Base-by-base conservation (phyloP, 2,329 filamentous ascomycete species). In the Hypoxylon sp. region DNA sequence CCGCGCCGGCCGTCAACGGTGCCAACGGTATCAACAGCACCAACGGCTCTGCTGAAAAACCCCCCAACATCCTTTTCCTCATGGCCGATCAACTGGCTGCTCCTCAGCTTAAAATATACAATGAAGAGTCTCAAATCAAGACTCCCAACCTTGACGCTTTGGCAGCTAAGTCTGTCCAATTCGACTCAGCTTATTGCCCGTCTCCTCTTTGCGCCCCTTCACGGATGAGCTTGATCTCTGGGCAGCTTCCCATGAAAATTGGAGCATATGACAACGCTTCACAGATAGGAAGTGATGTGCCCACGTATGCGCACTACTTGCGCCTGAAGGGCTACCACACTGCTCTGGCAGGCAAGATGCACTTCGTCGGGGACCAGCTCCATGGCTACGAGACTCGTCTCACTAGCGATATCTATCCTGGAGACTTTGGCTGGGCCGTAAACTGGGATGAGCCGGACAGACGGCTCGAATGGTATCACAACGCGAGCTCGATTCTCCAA, bases 1-100 rank as follows among this genome's bases (percentile, higher is more conserved):
- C 67, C 28, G 70, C 72, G 38, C 69, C 73, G 24, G 74, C 75
- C 30, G 42, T 33, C 26, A 58, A 57, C 54, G 55, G 64, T 20
- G 30, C 6, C 24, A 26, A 26, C n/a, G n/a, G n/a, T n/a, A n/a
- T 28, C 18, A 59, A 49, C 75, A 68, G 80, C 44, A 20, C 40
- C 60, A 51, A 38, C 50, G 61, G 62, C 51, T 44, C 76, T 63
- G 44, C 54, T 18, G 38, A 22, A 20, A 82, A 82, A 71, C 85
- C 85, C 76, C 91, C 91, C 65, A 94, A 94, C 79, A 92, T 95
- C 71, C 84, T 94, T 48, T 97, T 96, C 83, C 96, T 97, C 81
- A 97, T 97, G 93, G 94, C 94, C 57, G 94, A 97, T 80, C 94
- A 97, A 82, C 88, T 97, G 78, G 92, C 94, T 16, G 94, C 94